A percentile compares a stretch with the other conserved stretches of the same genome.
These are phyloP conservation scores for Claviceps quebecensis DNA, from an alignment of 2,329 filamentous ascomycete species.

Conservation along the genomic window DNA sequence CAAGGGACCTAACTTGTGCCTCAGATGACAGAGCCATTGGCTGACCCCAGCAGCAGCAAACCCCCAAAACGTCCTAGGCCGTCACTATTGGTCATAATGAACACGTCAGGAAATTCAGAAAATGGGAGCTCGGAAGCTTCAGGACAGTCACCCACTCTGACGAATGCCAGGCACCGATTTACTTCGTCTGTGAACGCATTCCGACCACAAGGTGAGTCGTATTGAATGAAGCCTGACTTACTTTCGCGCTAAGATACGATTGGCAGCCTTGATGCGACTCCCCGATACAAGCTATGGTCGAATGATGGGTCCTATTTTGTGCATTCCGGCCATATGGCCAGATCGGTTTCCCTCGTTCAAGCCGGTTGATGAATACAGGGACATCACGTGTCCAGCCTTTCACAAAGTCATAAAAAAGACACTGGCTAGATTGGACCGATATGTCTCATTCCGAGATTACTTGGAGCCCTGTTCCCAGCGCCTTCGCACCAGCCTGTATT, in stretches of 20 bases:
- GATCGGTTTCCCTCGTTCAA: neutral
- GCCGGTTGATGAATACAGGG: neutral
- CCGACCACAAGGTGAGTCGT: neutral
- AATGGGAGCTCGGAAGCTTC: neutral
- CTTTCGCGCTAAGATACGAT: neutral
- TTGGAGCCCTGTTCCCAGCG: slow-evolving; percentile 25
- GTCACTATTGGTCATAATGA: neutral
- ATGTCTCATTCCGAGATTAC: slow-evolving; percentile 30
- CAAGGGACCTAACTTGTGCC: neutral
- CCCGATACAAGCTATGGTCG: neutral
- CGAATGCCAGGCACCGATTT: neutral
- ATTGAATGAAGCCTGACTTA: neutral
- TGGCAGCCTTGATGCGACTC: neutral
- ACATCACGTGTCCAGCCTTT: neutral
- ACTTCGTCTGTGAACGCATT: neutral
- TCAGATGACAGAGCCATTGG: neutral
- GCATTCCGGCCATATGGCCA: neutral
- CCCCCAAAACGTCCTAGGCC: neutral
- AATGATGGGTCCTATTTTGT: neutral
- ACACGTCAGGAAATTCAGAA: neutral
- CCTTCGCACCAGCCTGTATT: slow-evolving; percentile 30
- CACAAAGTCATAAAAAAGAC: neutral
- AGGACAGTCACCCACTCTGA: neutral
- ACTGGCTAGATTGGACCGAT: slow-evolving; percentile 28
- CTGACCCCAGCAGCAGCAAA: neutral